These are phyloP conservation scores for Monosporozyma servazzii DNA, from an alignment of 805 yeast genomes.

Conservation along the genomic window DNA sequence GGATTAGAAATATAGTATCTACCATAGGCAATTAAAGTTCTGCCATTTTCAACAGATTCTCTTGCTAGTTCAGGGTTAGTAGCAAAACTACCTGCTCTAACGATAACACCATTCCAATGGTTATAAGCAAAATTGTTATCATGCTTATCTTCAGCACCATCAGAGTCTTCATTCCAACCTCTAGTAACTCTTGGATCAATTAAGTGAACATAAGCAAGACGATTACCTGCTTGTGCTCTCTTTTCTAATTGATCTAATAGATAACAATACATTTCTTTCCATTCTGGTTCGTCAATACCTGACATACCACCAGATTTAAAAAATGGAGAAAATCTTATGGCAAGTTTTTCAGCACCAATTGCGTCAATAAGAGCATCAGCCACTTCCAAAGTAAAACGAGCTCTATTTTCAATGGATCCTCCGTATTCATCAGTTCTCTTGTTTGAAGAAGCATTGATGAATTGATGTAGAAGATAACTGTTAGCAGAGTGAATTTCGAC, in stretches of 20 bases:
- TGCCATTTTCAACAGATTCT: conserved; percentile 25
- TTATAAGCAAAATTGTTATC: conserved; percentile 33
- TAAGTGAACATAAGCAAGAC: conserved; percentile 36
- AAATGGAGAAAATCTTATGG: conserved; percentile 42
- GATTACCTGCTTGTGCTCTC: conserved; percentile 28
- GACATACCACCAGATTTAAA: conserved; percentile 32
- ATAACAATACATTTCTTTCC: conserved; percentile 32
- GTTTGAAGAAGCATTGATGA: too few relatives aligned
- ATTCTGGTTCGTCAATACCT: conserved; percentile 28
- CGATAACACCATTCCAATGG: conserved; percentile 38
- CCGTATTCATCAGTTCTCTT: too few relatives aligned
- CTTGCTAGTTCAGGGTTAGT: conserved; percentile 21
- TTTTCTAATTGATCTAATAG: conserved; percentile 33
- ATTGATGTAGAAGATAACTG: too few relatives aligned
- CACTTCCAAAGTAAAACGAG: conserved; percentile 36
- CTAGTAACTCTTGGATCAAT: conserved; percentile 38
- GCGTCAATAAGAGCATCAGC: conserved; percentile 43
- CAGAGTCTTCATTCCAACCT: conserved; percentile 20
- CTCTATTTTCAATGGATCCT: too few relatives aligned
- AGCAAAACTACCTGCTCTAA: conserved; percentile 34
- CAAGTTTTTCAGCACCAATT: conserved; percentile 42
- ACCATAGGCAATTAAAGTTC: too few relatives aligned
- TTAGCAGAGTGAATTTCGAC: too few relatives aligned
- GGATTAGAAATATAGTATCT: too few relatives aligned
- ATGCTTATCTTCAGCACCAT: conserved; percentile 17